phyloP scores from a whole-genome alignment of 2,329 filamentous ascomycete species.

The Beauveria australis region DNA sequence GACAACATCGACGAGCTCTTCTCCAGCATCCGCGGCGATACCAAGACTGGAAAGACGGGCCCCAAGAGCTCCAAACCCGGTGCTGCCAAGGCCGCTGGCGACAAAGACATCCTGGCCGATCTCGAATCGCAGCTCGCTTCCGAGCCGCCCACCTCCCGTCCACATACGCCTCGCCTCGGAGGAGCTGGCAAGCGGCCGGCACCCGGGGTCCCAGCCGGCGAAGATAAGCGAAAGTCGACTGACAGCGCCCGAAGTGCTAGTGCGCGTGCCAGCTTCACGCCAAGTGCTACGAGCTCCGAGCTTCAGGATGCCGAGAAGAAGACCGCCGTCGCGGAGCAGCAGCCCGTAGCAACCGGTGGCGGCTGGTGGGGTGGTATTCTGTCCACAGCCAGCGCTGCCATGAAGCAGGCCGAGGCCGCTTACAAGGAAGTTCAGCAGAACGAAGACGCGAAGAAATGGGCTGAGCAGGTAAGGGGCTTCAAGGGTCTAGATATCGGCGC shows the following conservation, averaged over 20 bases:
- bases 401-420: conserved; percentile 86
- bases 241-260: conserved; percentile 68
- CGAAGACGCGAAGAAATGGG: conserved; percentile 94
- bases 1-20: conserved; percentile 61
- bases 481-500: conserved; percentile 60
- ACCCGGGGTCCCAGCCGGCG: conserved; percentile 47
- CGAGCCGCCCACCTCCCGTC: conserved; percentile 63
- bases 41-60: conserved; percentile 39
- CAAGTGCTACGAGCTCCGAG: conserved; percentile 57
- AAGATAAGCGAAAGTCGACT: conserved; percentile 71
- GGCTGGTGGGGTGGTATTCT: conserved; percentile 87
- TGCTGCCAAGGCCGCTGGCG: conserved; percentile 38
- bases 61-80: conserved; percentile 37
- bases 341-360: conserved; percentile 41
- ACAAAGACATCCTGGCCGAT: conserved; percentile 78
- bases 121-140: conserved; percentile 65
- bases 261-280: conserved; percentile 63
- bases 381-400: conserved; percentile 60
- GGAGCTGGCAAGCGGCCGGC: conserved; percentile 36
- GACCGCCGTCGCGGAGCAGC: conserved; percentile 35
- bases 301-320: conserved; percentile 50
- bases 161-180: conserved; percentile 71
- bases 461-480: conserved; percentile 75
- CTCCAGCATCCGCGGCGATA: conserved; percentile 50
- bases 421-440: conserved; percentile 95